phyloP scores from a whole-genome alignment of 805 yeast species.

The Starmerella gropengiesseri region DNA sequence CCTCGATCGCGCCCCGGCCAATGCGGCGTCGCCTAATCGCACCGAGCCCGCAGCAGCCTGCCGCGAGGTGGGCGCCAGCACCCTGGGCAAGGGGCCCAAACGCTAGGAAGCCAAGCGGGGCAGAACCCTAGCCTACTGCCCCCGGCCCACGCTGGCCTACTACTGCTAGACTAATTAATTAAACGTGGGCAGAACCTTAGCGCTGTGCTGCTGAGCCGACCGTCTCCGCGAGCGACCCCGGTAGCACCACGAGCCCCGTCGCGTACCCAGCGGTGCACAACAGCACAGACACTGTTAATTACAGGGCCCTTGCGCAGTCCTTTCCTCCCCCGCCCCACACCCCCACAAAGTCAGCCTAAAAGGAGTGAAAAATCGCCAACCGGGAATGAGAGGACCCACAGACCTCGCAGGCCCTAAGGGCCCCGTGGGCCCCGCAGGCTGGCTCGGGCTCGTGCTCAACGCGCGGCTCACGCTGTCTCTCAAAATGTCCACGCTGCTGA shows the following conservation, averaged over 20 bases:
- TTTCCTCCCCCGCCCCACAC: no score
- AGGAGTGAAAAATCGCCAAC: no score
- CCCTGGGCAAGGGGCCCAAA: not conserved
- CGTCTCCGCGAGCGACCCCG: no score
- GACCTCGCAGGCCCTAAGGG: not conserved
- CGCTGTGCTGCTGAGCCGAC: no score
- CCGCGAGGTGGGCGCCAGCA: not conserved
- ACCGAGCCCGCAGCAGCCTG: not conserved
- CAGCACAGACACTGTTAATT: no score
- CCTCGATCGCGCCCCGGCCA: not conserved
- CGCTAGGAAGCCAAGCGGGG: not conserved
- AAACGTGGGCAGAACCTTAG: no score
- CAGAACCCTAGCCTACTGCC: not conserved
- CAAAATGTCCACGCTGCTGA: conserved; percentile 20
- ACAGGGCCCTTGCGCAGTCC: no score
- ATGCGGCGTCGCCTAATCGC: not conserved
- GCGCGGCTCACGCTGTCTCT: conserved; percentile 15
- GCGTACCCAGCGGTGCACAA: no score
- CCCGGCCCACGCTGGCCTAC: not conserved
- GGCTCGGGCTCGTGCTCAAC: conserved; percentile 4
- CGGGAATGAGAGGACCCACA: not conserved
- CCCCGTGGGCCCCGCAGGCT: not conserved
- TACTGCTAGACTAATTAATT: no score
- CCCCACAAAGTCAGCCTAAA: no score
- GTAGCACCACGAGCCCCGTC: no score